A percentile compares a stretch with the other conserved stretches of the same genome.
These are phyloP conservation scores for Xerocomellus amylosporus DNA, from an alignment of 768 basidiomycete genomes.

Conservation along the genomic window DNA sequence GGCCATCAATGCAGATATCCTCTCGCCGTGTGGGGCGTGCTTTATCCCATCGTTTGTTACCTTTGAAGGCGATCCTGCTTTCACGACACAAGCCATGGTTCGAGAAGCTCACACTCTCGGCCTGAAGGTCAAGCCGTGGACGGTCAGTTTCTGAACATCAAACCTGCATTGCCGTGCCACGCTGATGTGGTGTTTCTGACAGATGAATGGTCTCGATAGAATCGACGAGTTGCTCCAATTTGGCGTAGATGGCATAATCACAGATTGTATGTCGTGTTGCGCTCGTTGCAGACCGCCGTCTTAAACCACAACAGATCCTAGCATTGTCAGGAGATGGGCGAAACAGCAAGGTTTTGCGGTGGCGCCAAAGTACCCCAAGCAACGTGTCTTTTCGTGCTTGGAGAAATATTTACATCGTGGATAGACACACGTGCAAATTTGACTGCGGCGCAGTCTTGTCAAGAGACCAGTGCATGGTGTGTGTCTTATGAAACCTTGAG, in stretches of 20 bases:
- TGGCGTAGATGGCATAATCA: constrained; percentile 75
- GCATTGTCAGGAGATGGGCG: constrained; percentile 53
- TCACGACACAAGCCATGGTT: constrained; percentile 70
- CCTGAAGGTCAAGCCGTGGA: constrained; percentile 70
- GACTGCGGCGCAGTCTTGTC: neutral
- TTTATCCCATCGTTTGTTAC: constrained; percentile 43
- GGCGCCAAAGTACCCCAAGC: constrained; percentile 57
- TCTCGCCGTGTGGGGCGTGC: constrained; percentile 57
- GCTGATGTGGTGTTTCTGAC: neutral
- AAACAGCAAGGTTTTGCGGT: constrained; percentile 51
- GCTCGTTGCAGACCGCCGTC: neutral
- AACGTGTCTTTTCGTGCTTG: constrained; percentile 61
- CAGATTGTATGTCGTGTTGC: constrained; percentile 49
- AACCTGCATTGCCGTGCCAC: neutral
- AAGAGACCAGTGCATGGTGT: too few relatives aligned
- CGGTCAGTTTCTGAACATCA: constrained; percentile 41
- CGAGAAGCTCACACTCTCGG: constrained; percentile 60
- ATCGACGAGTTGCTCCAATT: constrained; percentile 57
- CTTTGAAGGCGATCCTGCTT: constrained; percentile 44
- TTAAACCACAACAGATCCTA: constrained; percentile 42
- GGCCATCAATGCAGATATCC: constrained; percentile 58
- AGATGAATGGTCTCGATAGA: constrained; percentile 63
- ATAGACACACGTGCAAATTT: neutral
- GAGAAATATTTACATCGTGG: constrained; percentile 37
- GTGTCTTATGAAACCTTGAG: too few relatives aligned